Conservation (phyloP, 2,329 filamentous ascomycete species). For the Neocatenulostroma microsporum region DNA sequence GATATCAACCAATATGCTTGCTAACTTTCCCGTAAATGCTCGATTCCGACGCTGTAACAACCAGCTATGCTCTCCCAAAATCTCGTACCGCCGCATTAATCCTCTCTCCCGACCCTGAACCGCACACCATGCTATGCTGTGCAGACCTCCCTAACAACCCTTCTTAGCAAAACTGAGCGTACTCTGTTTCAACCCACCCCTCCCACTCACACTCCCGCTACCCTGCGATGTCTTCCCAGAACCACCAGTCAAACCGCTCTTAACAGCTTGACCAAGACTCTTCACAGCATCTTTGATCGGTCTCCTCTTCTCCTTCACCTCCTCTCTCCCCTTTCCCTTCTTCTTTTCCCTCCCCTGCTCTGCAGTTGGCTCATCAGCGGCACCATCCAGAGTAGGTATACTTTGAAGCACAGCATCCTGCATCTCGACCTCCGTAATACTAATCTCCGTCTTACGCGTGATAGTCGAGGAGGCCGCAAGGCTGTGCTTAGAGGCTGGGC, state of each 20-base stretch:
- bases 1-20: too few relatives aligned
- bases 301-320: constrained; percentile 3
- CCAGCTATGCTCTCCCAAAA: too few relatives aligned
- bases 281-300: constrained; percentile 12
- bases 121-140: too few relatives aligned
- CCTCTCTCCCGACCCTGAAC: too few relatives aligned
- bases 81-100: too few relatives aligned
- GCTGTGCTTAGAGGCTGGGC: constrained; percentile 5
- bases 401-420: too few relatives aligned
- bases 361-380: neutral
- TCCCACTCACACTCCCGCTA: neutral
- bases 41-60: too few relatives aligned
- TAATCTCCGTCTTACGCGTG: constrained; percentile 9
- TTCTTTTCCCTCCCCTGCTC: constrained; percentile 3
- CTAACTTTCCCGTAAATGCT: too few relatives aligned
- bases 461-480: constrained; percentile 8
- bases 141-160: too few relatives aligned
- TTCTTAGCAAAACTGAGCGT: constrained; percentile 15
- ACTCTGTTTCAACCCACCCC: constrained; percentile 15
- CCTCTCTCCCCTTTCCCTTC: neutral
- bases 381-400: neutral
- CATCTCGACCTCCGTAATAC: constrained; percentile 3
- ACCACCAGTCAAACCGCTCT: constrained; percentile 7
- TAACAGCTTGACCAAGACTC: constrained; percentile 14
- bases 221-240: constrained; percentile 2